A percentile compares a stretch with the other conserved stretches of the same genome.
Evolutionary conservation across 139 green algal species (phyloP).

Genomic region (Chlorella sp.): DNA sequence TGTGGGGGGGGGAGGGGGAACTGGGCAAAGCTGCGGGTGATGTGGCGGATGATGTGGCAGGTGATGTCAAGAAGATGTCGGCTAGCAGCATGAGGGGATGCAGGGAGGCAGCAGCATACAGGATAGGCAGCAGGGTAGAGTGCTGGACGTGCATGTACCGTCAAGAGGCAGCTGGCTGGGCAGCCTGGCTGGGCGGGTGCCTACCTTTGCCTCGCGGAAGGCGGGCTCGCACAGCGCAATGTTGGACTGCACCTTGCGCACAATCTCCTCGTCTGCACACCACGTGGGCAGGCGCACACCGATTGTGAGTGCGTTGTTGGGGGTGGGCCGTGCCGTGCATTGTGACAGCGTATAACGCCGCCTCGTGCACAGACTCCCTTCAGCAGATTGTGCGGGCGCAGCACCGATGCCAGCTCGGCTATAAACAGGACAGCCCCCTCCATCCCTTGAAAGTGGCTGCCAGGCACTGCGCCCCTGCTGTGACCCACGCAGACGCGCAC

Average conservation of each 20-base stretch:
- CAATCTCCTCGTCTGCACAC: constrained; percentile 70
- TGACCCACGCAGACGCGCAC: not conserved
- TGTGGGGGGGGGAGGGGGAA: constrained; percentile 59
- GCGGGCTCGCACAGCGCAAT: constrained; percentile 76
- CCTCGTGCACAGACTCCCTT: no score
- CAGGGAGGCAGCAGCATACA: not conserved
- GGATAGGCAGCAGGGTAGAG: not conserved
- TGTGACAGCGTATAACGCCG: no score
- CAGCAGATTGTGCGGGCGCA: not conserved
- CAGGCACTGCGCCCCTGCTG: no score
- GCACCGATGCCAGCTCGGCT: no score
- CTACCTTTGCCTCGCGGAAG: constrained; percentile 59
- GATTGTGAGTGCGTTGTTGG: not conserved
- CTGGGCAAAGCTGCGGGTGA: constrained; percentile 48
- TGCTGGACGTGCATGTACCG: no score
- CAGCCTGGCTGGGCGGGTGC: not conserved
- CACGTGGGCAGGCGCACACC: not conserved
- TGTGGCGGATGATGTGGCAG: not conserved
- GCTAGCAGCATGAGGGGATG: no score
- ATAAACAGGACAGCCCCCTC: no score
- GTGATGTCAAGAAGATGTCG: not conserved
- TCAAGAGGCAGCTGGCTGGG: not conserved
- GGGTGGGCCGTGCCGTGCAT: no score
- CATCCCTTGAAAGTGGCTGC: no score
- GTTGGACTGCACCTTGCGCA: constrained; percentile 71